Evolutionary conservation across 305 asterid species (phyloP), one percentile per base, ranked within the genome.

Genomic region (Caryopteris hybrid): DNA sequence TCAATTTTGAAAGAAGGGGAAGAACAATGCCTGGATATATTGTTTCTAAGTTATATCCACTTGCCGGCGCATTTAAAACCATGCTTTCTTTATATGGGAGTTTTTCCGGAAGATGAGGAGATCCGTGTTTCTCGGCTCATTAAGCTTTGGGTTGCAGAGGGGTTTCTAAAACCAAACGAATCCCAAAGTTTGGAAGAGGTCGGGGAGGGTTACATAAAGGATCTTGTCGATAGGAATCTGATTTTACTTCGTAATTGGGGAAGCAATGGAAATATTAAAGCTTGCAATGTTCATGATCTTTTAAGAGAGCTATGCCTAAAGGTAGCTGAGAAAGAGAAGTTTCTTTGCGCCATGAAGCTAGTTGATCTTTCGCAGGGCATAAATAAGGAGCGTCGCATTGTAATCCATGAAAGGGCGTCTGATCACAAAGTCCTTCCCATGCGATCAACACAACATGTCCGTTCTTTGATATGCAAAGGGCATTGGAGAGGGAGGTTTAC

Each of bases 221-320:
- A 54, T 10, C 61, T 66, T 2, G 25, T 66, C 25, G 64, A 41
- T 6, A 54, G 72, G 27, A 66, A 66, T 41, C 54, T 66, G 0
- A 3, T 66, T 12, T 25, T 9, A 9, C 10, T n/a, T 14, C 1
- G 9, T 9, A 25, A 18, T 0, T 23, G 0, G 5, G 17, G 16
- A 14, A 4, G 6, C 0, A 66, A 52, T 51, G 71, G 71, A 16
- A 66, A 22, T 22, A n/a, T 52, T 5, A 12, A 16, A 22, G 36
- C 45, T 41, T 66, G 63, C 16, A 13, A 6, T 20, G 41, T 66
- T 31, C 72, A 66, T 54, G 72, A 66, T 66, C 55, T 54, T 13
- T 2, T 66, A 13, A 65, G 70, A 64, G 60, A 64, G 6, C 14
- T 64, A 4, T 20, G 60, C 38, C 0, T 50, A 13, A 48, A 43